Conservation (phyloP, 805 yeast species). For the Lachancea quebecensis region DNA sequence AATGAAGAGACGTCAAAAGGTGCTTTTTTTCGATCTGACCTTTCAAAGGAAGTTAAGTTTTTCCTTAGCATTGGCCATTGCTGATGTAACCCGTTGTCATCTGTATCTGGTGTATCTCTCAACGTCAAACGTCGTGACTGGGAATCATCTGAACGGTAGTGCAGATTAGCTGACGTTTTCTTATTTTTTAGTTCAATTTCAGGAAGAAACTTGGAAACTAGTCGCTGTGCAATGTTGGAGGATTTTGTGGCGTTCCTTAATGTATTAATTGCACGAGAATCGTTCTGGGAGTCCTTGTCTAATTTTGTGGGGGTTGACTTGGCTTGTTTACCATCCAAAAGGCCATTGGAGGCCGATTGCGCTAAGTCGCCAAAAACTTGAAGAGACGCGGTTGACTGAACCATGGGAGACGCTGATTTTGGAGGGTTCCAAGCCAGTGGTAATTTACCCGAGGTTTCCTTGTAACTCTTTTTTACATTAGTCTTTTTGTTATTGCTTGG, state of each 20-base stretch:
- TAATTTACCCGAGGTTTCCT: not conserved
- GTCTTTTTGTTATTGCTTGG: not conserved
- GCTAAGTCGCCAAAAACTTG: slow-evolving; percentile 20
- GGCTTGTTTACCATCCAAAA: no score
- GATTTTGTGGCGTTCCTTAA: slow-evolving; percentile 22
- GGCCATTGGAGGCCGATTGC: not conserved
- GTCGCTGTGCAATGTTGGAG: slow-evolving; percentile 20
- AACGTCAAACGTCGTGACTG: not conserved
- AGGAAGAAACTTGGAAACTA: slow-evolving; percentile 19
- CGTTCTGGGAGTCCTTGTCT: slow-evolving; percentile 9
- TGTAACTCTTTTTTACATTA: not conserved
- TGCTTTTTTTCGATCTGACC: not conserved
- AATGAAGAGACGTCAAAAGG: not conserved
- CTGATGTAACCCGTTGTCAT: not conserved
- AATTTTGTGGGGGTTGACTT: no score
- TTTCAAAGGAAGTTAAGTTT: slow-evolving; percentile 2
- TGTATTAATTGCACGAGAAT: slow-evolving; percentile 24
- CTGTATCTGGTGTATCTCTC: not conserved
- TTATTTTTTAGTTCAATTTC: slow-evolving; percentile 10
- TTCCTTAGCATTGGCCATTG: slow-evolving; percentile 1
- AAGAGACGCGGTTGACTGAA: slow-evolving; percentile 20
- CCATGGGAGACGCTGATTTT: slow-evolving; percentile 20
- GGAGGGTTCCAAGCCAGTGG: slow-evolving; percentile 24
- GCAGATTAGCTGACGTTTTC: not conserved
- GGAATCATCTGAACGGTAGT: not conserved